Evolutionary conservation across 306 rosid species (phyloP).

Genomic region (Prunus armeniaca): DNA sequence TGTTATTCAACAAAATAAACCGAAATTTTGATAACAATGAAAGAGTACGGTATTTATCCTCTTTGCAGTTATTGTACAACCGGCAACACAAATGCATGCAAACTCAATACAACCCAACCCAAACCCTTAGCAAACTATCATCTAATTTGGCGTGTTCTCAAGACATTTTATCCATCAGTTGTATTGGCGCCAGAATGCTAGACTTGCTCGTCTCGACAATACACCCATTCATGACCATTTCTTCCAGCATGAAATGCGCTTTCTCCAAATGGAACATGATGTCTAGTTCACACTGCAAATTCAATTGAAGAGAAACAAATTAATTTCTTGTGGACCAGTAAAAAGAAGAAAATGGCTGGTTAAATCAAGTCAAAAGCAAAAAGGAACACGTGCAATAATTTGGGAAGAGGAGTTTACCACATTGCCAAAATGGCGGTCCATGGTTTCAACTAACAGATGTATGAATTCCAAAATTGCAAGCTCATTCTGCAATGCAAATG

Average conservation of each 20-base stretch:
- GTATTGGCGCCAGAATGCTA: constrained; percentile 82
- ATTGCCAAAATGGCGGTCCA: constrained; percentile 97
- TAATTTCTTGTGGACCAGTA: neutral
- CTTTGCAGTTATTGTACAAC: constrained; percentile 8
- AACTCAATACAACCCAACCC: neutral
- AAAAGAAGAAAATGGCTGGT: neutral
- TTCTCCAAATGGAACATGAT: constrained; percentile 98
- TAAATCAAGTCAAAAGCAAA: constrained; percentile 5
- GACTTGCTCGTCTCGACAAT: constrained; percentile 81
- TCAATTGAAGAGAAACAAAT: neutral
- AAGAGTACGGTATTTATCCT: neutral
- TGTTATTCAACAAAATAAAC: neutral
- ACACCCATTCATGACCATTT: constrained; percentile 97
- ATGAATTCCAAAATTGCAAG: constrained; percentile 93
- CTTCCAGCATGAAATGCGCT: constrained; percentile 97
- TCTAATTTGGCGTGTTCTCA: constrained; percentile 20
- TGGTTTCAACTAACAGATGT: constrained; percentile 90
- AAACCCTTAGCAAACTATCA: neutral
- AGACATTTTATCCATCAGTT: constrained; percentile 81
- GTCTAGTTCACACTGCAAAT: constrained; percentile 91
- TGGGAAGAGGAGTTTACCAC: constrained; percentile 51
- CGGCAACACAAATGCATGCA: neutral
- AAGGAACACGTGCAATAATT: neutral
- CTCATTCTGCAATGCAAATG: constrained; percentile 65
- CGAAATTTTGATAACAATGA: neutral